Evolutionary conservation across 257 asterid species (phyloP).

Genomic region (Paulownia fortunei): DNA sequence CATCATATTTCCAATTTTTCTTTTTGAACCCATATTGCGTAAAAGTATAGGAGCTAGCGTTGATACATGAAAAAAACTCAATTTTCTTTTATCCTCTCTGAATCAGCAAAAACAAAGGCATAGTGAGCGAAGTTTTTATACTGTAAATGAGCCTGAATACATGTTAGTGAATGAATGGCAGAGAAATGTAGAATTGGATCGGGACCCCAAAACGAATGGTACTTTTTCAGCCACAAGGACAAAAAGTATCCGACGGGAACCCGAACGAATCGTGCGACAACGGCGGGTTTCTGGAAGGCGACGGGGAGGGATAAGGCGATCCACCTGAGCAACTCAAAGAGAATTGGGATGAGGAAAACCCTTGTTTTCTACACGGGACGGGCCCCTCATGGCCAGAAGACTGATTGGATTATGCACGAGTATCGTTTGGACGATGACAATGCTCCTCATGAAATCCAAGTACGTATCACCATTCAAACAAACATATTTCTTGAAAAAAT

Average conservation of each 20-base stretch:
- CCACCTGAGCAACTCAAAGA: conserved; percentile 53
- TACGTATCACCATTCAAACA: conserved; percentile 12
- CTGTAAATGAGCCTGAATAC: background rate
- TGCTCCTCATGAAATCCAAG: conserved; percentile 49
- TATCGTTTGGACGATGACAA: conserved; percentile 72
- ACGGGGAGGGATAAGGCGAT: conserved; percentile 82
- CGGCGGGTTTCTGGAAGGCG: conserved; percentile 89
- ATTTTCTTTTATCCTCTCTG: too few species aligned
- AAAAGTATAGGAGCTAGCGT: too few species aligned
- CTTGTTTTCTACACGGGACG: conserved; percentile 89
- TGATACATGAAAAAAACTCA: too few species aligned
- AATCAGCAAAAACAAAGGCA: too few species aligned
- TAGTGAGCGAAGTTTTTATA: too few species aligned
- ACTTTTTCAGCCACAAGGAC: conserved; percentile 88
- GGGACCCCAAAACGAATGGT: conserved; percentile 83
- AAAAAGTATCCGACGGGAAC: conserved; percentile 88
- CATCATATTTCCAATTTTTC: too few species aligned
- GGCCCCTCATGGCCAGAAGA: conserved; percentile 86
- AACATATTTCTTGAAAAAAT: background rate
- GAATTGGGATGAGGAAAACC: conserved; percentile 86
- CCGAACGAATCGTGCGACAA: conserved; percentile 78
- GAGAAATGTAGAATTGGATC: conserved; percentile 89
- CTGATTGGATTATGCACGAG: conserved; percentile 95
- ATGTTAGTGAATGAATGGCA: conserved; percentile 28
- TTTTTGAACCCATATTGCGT: too few species aligned